These are phyloP conservation scores for Aspergillus felis DNA, from an alignment of 2,329 filamentous ascomycete species.

Conservation along the genomic window DNA sequence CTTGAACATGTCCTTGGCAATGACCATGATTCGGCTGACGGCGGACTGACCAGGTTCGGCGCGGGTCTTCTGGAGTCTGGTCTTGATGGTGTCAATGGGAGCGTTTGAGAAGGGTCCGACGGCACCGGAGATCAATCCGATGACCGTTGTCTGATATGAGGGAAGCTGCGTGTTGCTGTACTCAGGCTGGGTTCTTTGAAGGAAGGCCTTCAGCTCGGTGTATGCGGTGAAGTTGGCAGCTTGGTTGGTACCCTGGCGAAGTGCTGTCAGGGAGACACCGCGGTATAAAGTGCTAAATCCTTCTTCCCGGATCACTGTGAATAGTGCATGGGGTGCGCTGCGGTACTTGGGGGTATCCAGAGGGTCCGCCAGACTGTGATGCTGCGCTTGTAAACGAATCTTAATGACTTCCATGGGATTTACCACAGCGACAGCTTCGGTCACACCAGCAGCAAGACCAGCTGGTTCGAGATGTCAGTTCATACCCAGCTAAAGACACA, in stretches of 20 bases:
- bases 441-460: slow-evolving; percentile 87
- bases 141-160: slow-evolving; percentile 83
- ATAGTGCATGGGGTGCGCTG: slow-evolving; percentile 77
- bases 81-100: slow-evolving; percentile 99
- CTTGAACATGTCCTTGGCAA: slow-evolving; percentile 82
- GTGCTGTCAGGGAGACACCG: slow-evolving; percentile 86
- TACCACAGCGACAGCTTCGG: slow-evolving; percentile 92
- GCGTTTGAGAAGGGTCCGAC: slow-evolving; percentile 96
- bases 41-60: slow-evolving; percentile 78
- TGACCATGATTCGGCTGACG: slow-evolving; percentile 69
- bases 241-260: slow-evolving; percentile 95
- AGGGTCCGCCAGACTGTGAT: slow-evolving; percentile 96
- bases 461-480: slow-evolving; percentile 46
- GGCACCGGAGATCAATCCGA: slow-evolving; percentile 85
- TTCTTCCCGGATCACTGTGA: slow-evolving; percentile 90
- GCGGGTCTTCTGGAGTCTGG: slow-evolving; percentile 83
- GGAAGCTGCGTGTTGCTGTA: slow-evolving; percentile 65
- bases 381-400: slow-evolving; percentile 95
- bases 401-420: slow-evolving; percentile 99
- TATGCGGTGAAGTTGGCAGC: slow-evolving; percentile 99
- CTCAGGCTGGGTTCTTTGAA: slow-evolving; percentile 70
- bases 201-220: slow-evolving; percentile 78
- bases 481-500: background rate
- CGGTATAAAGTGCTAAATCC: slow-evolving; percentile 84
- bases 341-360: slow-evolving; percentile 96